Base-by-base conservation (phyloP, 2,329 filamentous ascomycete genomes). In the Claviceps sp. region DNA sequence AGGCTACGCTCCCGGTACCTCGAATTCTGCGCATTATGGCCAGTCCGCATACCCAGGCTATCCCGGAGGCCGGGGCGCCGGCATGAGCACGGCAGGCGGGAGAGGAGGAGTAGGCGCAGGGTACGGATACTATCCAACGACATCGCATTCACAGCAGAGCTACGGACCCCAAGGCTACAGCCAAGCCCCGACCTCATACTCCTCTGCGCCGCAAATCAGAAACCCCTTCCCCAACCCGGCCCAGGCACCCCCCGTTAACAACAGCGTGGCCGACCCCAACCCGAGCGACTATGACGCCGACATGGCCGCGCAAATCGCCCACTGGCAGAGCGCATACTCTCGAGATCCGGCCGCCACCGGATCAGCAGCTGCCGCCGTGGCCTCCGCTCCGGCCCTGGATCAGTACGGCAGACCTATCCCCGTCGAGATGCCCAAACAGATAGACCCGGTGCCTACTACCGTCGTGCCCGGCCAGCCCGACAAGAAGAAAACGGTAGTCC, bases 321-420 rank as follows among this genome's bases (percentile, higher is more conserved):
- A 95, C 67, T 96, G 91, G 88, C 89, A 95, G 68, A 91, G 85
- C 67, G 88, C 89, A 26, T 95, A 95, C 67, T 79, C 82, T 4
- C 40, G 53, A 36, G 53, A 55, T 5, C 34, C 52, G 44, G 59
- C 65, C 40, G 40, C n/a, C n/a, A 57, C 49, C 44, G 59, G 65
- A 16, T 16, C 47, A n/a, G 58, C 62, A 20, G 59, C 65, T 14
- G 59, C 63, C 29, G n/a, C 44, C 7, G 26, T 29, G 16, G 58
- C 62, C 20, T 60, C 44, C 16, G 58, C 62, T 20, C 60, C 66
- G 11, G 60, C 62, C 34, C 56, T 59, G n/a, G 63, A 62, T 50
- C 61, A 60, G 56, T 49, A 66, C 63, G 52, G 73, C 52, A 65
- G 63, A 23, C 55, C 60, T 29, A 50, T 61, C 45, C 50, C 61